phyloP scores from a whole-genome alignment of 805 yeast genomes.

The Debaryomyces tyrocola region DNA sequence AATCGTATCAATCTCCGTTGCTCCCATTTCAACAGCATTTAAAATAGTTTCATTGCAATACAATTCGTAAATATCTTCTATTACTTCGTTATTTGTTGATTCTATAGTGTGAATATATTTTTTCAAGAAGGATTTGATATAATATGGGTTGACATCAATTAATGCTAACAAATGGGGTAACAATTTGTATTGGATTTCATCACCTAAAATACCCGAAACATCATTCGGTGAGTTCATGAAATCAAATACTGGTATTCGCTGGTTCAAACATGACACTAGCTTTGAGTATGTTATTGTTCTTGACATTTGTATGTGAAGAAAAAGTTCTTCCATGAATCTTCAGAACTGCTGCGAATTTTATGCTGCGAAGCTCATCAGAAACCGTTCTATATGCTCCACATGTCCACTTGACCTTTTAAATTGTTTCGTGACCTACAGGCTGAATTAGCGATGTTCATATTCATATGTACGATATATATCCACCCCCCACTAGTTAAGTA shows the following conservation, averaged over 20 bases:
- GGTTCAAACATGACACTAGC: conserved; percentile 7
- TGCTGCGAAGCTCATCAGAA: no score
- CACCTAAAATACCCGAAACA: conserved; percentile 4
- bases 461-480: no score
- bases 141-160: conserved; percentile 46
- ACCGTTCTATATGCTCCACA: no score
- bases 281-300: not conserved
- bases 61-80: conserved; percentile 44
- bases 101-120: conserved; percentile 39
- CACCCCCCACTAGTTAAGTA: no score
- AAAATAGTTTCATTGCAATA: conserved; percentile 34
- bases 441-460: no score
- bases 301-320: not conserved
- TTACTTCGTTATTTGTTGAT: conserved; percentile 24
- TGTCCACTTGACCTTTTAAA: no score
- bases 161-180: conserved; percentile 18
- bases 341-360: no score
- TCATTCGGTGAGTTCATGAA: conserved; percentile 8
- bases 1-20: conserved; percentile 40
- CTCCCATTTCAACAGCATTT: conserved; percentile 27
- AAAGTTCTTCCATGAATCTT: no score
- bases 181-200: conserved; percentile 20
- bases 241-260: conserved; percentile 18
- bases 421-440: no score
- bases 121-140: conserved; percentile 48